Percentiles rank a stretch among this genome's conserved stretches.
These are phyloP conservation scores for Pezicula rhizophila DNA, from an alignment of 2,329 filamentous ascomycete genomes.

Conservation along the genomic window DNA sequence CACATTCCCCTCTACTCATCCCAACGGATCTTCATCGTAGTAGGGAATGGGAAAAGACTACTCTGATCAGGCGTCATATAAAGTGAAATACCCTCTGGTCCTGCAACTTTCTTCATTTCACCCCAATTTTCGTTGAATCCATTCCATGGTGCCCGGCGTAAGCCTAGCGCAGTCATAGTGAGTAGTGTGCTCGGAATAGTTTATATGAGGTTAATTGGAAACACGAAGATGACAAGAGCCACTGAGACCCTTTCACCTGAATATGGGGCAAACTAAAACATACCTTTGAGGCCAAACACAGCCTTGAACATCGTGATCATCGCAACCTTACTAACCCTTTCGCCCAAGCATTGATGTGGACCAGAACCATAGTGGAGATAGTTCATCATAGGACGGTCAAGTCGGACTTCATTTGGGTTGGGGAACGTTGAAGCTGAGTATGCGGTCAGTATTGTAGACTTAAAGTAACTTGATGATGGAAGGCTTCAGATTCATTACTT, in stretches of 20 bases:
- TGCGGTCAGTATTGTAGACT: no score
- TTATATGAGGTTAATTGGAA: no score
- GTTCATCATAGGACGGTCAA: conserved; percentile 53
- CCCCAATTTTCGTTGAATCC: conserved; percentile 28
- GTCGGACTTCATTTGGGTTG: conserved; percentile 52
- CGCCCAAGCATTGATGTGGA: conserved; percentile 56
- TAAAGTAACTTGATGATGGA: no score
- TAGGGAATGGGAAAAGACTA: conserved; percentile 44
- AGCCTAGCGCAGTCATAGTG: no score
- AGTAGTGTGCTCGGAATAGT: no score
- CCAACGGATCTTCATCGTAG: conserved; percentile 25
- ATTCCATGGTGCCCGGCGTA: conserved; percentile 16
- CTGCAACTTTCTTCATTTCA: conserved; percentile 17
- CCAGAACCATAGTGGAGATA: conserved; percentile 63
- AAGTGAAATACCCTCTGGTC: conserved; percentile 22
- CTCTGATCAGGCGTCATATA: conserved; percentile 66
- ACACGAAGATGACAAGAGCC: no score
- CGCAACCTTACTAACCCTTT: conserved; percentile 52
- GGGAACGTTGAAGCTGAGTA: conserved; percentile 46
- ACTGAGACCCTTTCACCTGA: no score
- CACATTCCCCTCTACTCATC: conserved; percentile 10
- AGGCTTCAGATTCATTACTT: no score
- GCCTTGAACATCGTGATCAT: conserved; percentile 40
- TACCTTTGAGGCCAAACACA: conserved; percentile 17
- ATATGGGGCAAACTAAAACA: conserved; percentile 6